Percentiles rank a stretch among this genome's conserved stretches.
These are phyloP conservation scores for Magnolia kwangsiensis DNA, from an alignment of 164 flowering plant genomes.

Conservation along the genomic window DNA sequence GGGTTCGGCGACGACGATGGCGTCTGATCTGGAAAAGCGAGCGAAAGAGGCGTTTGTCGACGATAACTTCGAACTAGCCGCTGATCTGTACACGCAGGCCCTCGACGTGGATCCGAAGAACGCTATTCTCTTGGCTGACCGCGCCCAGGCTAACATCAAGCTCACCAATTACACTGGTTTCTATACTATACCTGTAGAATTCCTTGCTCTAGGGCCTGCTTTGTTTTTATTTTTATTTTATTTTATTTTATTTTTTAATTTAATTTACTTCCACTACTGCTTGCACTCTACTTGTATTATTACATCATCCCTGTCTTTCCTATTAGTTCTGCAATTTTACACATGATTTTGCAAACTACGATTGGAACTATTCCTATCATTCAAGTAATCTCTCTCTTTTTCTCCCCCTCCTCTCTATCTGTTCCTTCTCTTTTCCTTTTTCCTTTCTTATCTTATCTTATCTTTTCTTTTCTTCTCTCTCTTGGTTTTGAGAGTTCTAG, in stretches of 20 bases:
- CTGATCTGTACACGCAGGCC: conserved; percentile 74
- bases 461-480: too few species aligned
- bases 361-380: not conserved
- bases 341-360: not conserved
- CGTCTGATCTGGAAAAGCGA: conserved; percentile 52
- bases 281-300: not conserved
- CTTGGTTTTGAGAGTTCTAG: not conserved
- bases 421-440: too few species aligned
- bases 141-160: conserved; percentile 90
- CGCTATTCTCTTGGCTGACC: conserved; percentile 71
- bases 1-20: conserved; percentile 21
- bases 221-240: not conserved
- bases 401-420: too few species aligned
- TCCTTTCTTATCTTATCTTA: too few species aligned
- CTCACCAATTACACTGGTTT: conserved; percentile 65
- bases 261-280: too few species aligned
- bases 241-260: not conserved
- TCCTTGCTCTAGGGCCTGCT: not conserved
- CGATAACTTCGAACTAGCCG: conserved; percentile 80
- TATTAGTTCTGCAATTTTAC: not conserved
- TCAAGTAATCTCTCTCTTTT: not conserved
- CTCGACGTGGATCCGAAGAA: conserved; percentile 45
- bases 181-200: not conserved
- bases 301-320: not conserved
- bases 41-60: conserved; percentile 89